A percentile compares a stretch with the other conserved stretches of the same genome.
Evolutionary conservation across 176 grass and related monocot species (phyloP).

Genomic region (Bolboschoenus planiculmis): DNA sequence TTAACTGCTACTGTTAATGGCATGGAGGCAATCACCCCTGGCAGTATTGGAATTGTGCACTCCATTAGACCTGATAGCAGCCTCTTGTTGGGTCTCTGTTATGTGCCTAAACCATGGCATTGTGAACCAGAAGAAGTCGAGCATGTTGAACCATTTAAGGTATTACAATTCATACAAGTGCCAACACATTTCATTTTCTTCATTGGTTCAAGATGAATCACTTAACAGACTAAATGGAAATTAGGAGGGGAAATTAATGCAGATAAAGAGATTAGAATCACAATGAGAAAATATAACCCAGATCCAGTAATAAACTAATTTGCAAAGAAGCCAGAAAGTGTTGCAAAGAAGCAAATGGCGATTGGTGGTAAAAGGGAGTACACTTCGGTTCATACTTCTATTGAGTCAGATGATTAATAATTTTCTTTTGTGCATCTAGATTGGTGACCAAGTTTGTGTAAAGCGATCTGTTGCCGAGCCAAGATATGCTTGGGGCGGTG

Average conservation of each 20-base stretch:
- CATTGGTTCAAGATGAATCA: background rate
- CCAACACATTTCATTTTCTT: background rate
- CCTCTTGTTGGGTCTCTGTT: slow-evolving; percentile 88
- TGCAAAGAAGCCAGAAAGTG: background rate
- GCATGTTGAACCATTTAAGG: slow-evolving; percentile 92
- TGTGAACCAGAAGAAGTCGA: slow-evolving; percentile 99
- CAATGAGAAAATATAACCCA: too few species aligned
- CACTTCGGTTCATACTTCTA: background rate
- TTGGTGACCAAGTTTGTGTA: slow-evolving; percentile 93
- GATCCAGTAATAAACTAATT: too few species aligned
- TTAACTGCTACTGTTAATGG: slow-evolving; percentile 77
- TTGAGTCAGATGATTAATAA: background rate
- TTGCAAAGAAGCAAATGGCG: background rate
- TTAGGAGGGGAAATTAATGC: background rate
- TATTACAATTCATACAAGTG: slow-evolving; percentile 20
- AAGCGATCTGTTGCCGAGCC: slow-evolving; percentile 96
- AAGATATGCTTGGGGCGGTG: slow-evolving; percentile 94
- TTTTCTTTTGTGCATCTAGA: slow-evolving; percentile 40
- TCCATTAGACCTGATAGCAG: slow-evolving; percentile 98
- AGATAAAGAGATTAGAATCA: background rate
- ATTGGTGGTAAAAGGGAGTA: background rate
- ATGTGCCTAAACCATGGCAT: slow-evolving; percentile 79
- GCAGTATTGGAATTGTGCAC: slow-evolving; percentile 88
- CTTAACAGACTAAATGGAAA: background rate
- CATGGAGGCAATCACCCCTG: slow-evolving; percentile 87